Evolutionary conservation across 2,329 filamentous ascomycete species (phyloP).

Genomic region (Thyridium curvatum): DNA sequence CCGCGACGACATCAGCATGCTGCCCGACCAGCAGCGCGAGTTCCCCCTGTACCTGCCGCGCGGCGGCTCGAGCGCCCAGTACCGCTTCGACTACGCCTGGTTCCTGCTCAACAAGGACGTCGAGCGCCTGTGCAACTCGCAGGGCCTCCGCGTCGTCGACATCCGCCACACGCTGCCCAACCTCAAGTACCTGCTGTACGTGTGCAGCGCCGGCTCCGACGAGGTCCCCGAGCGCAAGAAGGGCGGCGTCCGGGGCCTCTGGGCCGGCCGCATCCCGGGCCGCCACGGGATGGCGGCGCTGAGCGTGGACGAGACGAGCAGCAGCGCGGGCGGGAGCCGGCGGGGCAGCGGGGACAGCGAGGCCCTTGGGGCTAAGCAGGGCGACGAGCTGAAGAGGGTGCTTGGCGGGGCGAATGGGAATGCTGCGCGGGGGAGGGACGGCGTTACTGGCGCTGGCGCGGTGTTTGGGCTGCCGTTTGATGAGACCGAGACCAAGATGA

Average conservation of each 20-base stretch:
- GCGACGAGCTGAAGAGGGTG: constrained; percentile 33
- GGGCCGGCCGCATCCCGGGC: constrained; percentile 41
- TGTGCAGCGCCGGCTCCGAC: constrained; percentile 72
- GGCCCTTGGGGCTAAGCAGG: constrained; percentile 23
- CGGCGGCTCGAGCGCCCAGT: constrained; percentile 63
- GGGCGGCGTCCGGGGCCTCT: constrained; percentile 54
- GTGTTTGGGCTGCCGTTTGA: constrained; percentile 36
- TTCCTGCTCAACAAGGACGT: constrained; percentile 97
- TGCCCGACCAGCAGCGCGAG: constrained; percentile 52
- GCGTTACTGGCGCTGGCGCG: constrained; percentile 9
- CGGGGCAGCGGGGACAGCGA: constrained; percentile 39
- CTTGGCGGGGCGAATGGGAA: constrained; percentile 15
- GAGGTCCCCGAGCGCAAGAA: constrained; percentile 56
- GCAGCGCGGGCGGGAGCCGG: constrained; percentile 29
- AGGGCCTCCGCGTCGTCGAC: constrained; percentile 76
- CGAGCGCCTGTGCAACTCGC: constrained; percentile 57
- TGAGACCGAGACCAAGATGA: constrained; percentile 38
- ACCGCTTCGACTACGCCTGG: constrained; percentile 92
- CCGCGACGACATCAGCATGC: constrained; percentile 64
- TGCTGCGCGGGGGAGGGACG: constrained; percentile 6
- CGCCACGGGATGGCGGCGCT: constrained; percentile 14
- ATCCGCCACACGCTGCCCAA: constrained; percentile 91
- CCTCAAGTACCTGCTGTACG: constrained; percentile 84
- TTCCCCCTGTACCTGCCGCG: constrained; percentile 73
- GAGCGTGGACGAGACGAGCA: constrained; percentile 30